Conservation (phyloP, 164 flowering plant genomes). For the Chimonanthus salicifolius region DNA sequence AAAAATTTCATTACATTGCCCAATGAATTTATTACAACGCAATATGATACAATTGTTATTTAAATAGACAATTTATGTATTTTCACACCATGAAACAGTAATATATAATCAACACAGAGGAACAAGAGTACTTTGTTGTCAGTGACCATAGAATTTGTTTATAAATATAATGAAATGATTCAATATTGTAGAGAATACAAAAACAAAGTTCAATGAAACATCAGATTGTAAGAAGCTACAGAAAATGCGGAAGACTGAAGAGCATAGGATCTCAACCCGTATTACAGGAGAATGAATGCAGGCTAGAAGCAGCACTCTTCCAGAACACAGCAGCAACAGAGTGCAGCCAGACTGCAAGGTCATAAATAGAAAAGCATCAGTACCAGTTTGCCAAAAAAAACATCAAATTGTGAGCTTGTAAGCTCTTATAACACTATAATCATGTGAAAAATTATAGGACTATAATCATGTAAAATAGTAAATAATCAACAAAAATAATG, state of each 20-base stretch:
- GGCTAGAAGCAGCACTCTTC: constrained; percentile 24
- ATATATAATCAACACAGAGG: too few relatives aligned
- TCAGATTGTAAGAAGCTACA: background rate
- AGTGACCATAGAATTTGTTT: background rate
- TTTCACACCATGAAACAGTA: too few relatives aligned
- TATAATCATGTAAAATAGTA: too few relatives aligned
- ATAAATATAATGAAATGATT: background rate
- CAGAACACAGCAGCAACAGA: constrained; percentile 29
- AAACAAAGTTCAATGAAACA: background rate
- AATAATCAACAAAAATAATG: too few relatives aligned
- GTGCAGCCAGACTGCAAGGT: constrained; percentile 25
- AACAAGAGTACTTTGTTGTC: background rate
- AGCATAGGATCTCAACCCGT: background rate
- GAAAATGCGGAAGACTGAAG: background rate
- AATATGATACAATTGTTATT: too few relatives aligned
- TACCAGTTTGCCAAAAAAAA: background rate
- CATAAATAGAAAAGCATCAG: background rate
- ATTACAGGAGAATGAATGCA: background rate
- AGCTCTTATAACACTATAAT: too few relatives aligned
- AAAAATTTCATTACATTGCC: too few relatives aligned
- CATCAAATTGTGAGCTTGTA: too few relatives aligned
- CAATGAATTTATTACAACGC: too few relatives aligned
- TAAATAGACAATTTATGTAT: too few relatives aligned
- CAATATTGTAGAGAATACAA: background rate
- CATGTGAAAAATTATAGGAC: too few relatives aligned